Evolutionary conservation across 2,329 filamentous ascomycete genomes (phyloP).

Genomic region (Madurella mycetomatis): DNA sequence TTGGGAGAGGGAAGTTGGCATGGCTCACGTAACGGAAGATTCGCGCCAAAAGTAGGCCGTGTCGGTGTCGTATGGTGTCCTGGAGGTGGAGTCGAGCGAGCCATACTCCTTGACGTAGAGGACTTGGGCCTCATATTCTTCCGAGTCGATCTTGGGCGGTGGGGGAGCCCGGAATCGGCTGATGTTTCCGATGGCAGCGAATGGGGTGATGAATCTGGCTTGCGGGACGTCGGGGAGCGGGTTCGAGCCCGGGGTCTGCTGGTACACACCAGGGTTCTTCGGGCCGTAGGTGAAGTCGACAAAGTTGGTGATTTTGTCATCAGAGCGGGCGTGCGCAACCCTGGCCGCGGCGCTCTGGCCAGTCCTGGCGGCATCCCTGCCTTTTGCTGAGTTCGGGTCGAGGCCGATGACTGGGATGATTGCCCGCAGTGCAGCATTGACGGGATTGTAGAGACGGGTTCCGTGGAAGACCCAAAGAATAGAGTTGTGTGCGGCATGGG

Average conservation of each 20-base stretch:
- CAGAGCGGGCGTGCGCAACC: conserved; percentile 20
- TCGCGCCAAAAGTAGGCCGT: conserved; percentile 25
- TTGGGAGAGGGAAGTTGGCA: background rate
- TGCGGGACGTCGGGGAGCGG: conserved; percentile 19
- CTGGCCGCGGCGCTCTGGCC: conserved; percentile 18
- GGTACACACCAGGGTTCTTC: conserved; percentile 17
- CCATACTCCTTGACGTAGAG: conserved; percentile 19
- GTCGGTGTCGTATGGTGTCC: conserved; percentile 19
- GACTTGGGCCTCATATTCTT: conserved; percentile 15
- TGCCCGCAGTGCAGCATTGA: conserved; percentile 18
- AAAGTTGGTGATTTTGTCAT: conserved; percentile 22
- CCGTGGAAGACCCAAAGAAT: conserved; percentile 23
- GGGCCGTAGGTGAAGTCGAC: conserved; percentile 21
- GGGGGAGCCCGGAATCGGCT: conserved; percentile 17
- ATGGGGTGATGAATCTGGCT: conserved; percentile 17
- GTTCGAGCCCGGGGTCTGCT: conserved; percentile 16
- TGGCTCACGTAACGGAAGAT: conserved; percentile 19
- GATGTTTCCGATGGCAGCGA: conserved; percentile 20
- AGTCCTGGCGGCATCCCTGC: conserved; percentile 13
- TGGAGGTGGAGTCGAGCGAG: conserved; percentile 14
- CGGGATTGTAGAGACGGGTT: conserved; percentile 19
- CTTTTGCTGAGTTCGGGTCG: conserved; percentile 15
- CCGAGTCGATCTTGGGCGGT: conserved; percentile 14
- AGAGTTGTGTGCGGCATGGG: conserved; percentile 23
- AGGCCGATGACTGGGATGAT: conserved; percentile 22